phyloP scores from a whole-genome alignment of 805 yeast species.

The Ogataea pilisensis region DNA sequence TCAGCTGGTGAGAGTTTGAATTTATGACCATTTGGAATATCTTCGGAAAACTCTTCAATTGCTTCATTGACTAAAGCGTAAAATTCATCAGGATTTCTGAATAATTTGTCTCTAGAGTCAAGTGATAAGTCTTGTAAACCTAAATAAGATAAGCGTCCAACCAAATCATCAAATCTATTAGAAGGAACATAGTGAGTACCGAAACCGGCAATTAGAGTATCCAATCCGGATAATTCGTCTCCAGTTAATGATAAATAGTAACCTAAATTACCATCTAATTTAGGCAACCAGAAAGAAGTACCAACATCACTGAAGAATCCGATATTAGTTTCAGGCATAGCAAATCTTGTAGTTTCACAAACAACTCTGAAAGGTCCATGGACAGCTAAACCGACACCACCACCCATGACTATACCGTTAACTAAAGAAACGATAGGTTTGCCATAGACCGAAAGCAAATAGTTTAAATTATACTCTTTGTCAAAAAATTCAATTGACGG shows the following conservation, averaged over 20 bases:
- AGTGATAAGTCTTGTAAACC: conserved; percentile 29
- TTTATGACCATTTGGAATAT: conserved; percentile 57
- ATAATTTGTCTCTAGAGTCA: conserved; percentile 14
- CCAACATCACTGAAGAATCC: conserved; percentile 98
- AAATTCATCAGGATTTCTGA: conserved; percentile 32
- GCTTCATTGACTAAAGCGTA: conserved; percentile 62
- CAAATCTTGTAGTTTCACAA: conserved; percentile 85
- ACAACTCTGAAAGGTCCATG: conserved; percentile 92
- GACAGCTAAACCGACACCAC: conserved; percentile 89
- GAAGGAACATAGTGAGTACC: conserved; percentile 88
- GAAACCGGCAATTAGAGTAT: conserved; percentile 76
- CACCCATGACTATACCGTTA: conserved; percentile 97
- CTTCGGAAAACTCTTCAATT: conserved; percentile 74
- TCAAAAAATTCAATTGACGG: conserved; percentile 66
- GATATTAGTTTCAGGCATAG: conserved; percentile 98
- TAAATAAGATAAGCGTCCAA: conserved; percentile 60
- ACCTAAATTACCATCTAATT: conserved; percentile 78
- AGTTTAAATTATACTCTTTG: conserved; percentile 77
- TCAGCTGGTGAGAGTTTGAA: conserved; percentile 55
- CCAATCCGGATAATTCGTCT: conserved; percentile 68
- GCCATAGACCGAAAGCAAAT: conserved; percentile 70
- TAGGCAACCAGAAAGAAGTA: conserved; percentile 81
- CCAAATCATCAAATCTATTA: conserved; percentile 56
- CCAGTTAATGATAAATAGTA: conserved; percentile 86
- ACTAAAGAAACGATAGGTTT: conserved; percentile 84